phyloP scores from a whole-genome alignment of 768 basidiomycete genomes.

The Tubosaeta brunneosetosa region DNA sequence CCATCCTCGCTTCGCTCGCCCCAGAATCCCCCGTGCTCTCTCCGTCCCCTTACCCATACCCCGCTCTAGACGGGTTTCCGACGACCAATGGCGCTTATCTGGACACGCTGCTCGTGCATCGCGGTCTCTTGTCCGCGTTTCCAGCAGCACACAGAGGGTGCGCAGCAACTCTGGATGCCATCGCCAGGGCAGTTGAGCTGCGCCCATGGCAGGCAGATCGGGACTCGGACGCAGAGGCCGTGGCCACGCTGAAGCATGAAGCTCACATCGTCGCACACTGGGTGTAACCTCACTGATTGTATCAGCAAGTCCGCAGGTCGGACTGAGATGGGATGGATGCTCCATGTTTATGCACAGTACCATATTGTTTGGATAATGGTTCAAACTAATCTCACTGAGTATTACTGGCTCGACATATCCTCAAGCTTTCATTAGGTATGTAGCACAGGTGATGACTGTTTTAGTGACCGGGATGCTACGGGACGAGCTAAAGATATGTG shows the following conservation, averaged over 20 bases:
- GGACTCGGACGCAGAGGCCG: slow-evolving; percentile 67
- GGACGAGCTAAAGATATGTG: not conserved
- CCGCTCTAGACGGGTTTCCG: slow-evolving; percentile 28
- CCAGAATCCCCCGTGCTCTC: slow-evolving; percentile 33
- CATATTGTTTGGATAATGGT: not conserved
- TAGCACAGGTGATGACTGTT: too few relatives aligned
- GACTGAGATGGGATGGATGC: not conserved
- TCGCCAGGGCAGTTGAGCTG: slow-evolving; percentile 59
- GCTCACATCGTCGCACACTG: slow-evolving; percentile 49
- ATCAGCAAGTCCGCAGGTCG: slow-evolving; percentile 6
- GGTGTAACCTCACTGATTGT: slow-evolving; percentile 9
- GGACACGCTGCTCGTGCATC: slow-evolving; percentile 74
- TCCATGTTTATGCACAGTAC: not conserved
- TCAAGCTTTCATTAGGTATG: not conserved
- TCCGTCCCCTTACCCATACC: slow-evolving; percentile 31
- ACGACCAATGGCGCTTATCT: slow-evolving; percentile 74
- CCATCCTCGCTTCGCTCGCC: slow-evolving; percentile 54
- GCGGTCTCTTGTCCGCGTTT: slow-evolving; percentile 58
- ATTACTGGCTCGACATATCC: not conserved
- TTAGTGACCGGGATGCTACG: not conserved
- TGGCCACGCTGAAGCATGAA: slow-evolving; percentile 63
- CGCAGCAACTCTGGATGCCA: slow-evolving; percentile 57
- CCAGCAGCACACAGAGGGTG: slow-evolving; percentile 63
- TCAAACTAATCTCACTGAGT: not conserved
- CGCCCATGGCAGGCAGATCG: slow-evolving; percentile 68